phyloP scores from a whole-genome alignment of 306 rosid species.

The Carpinus viminea region DNA sequence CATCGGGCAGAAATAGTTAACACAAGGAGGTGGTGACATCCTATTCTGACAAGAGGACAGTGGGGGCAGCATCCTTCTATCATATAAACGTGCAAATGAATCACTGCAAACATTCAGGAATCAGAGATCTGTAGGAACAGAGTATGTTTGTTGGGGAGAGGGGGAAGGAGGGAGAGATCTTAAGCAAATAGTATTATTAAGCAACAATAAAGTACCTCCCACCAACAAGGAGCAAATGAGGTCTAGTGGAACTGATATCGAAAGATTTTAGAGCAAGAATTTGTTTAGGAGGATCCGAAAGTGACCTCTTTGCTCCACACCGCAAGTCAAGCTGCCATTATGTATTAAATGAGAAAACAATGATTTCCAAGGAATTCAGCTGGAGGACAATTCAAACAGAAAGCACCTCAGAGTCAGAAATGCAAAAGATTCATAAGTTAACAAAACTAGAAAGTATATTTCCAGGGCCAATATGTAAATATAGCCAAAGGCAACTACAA shows the following conservation, averaged over 20 bases:
- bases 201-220: conserved; percentile 72
- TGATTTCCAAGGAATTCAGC: conserved; percentile 23
- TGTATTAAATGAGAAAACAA: conserved; percentile 39
- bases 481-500: conserved; percentile 2
- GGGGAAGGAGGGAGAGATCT: background rate
- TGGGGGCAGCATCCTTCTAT: conserved; percentile 95
- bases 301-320: conserved; percentile 88
- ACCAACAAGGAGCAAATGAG: conserved; percentile 95
- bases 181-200: conserved; percentile 15
- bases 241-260: conserved; percentile 85
- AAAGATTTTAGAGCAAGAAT: conserved; percentile 82
- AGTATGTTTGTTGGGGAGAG: background rate
- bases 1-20: conserved; percentile 94
- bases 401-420: conserved; percentile 19
- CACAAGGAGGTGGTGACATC: conserved; percentile 87
- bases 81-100: conserved; percentile 96
- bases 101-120: conserved; percentile 61
- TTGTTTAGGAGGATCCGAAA: conserved; percentile 88
- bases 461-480: background rate
- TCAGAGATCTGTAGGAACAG: conserved; percentile 27
- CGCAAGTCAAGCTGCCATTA: conserved; percentile 92
- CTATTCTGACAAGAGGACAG: conserved; percentile 69
- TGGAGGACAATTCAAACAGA: conserved; percentile 17
- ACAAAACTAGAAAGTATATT: background rate
- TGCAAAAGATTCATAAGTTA: background rate